phyloP scores from a whole-genome alignment of 1,139 yeast genomes.

The Suhomyces bolitotheri region DNA sequence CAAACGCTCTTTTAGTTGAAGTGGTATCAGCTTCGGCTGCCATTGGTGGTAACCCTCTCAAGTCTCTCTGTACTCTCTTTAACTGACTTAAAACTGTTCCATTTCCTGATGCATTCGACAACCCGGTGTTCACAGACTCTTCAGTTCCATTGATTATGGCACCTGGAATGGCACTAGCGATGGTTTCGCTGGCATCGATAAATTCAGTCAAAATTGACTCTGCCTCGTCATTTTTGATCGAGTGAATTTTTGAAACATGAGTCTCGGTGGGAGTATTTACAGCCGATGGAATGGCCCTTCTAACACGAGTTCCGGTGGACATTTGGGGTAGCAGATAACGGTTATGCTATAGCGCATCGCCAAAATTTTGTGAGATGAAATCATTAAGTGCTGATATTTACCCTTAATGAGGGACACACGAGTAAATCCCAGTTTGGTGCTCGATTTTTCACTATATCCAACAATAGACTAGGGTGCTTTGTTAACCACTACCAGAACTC shows the following conservation, averaged over 20 bases:
- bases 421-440: constrained; percentile 3
- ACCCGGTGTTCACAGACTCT: constrained; percentile 19
- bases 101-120: constrained; percentile 24
- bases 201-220: constrained; percentile 49
- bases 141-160: constrained; percentile 9
- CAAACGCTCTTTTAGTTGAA: constrained; percentile 26
- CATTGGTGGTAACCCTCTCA: constrained; percentile 72
- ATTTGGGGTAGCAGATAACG: constrained; percentile 4
- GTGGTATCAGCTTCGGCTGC: constrained; percentile 25
- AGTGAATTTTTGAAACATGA: constrained; percentile 30
- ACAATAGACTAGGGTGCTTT: background rate
- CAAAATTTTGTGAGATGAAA: constrained; percentile 6
- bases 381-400: constrained; percentile 4
- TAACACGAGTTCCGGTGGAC: constrained; percentile 18
- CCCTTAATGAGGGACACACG: background rate
- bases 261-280: constrained; percentile 52
- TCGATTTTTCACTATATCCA: constrained; percentile 9
- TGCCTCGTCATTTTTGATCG: constrained; percentile 41
- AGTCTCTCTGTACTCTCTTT: constrained; percentile 65
- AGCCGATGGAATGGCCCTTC: constrained; percentile 46
- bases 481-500: constrained; percentile 2
- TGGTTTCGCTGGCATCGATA: constrained; percentile 36
- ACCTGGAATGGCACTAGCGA: constrained; percentile 15
- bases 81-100: constrained; percentile 56
- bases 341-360: constrained; percentile 7